Evolutionary conservation across 129 eudicot genomes (phyloP), one percentile per base, ranked within the genome.

Genomic region (Dittrichia graveolens): DNA sequence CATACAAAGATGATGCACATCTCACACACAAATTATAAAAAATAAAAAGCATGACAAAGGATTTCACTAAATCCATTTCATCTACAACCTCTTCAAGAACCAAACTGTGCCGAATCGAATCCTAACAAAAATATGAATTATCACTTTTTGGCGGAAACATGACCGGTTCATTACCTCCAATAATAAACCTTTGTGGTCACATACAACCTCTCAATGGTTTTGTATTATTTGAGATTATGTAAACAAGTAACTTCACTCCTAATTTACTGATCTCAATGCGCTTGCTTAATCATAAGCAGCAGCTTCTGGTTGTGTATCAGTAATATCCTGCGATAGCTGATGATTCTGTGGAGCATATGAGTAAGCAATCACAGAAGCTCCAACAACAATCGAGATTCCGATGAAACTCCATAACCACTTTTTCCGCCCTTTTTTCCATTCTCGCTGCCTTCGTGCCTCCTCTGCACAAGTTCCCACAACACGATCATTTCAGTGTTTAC

Each of bases 381-480:
- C 95, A 11, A 85, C 76, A n/a, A 75, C 81, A 13, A 86, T 43
- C 8, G 95, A 83, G 42, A 78, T 19, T 38, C 95, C 97, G 65
- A 91, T 16, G 61, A 84, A 83, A 58, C 95, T 72, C 95, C 97
- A 88, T 50, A 91, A 40, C 97, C 91, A 89, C 73, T 56, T 78
- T 61, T 66, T 61, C 16, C 74, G 76, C 0, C 82, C 85, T 19
- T 61, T 75, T 83, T 69, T 88, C 78, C 73, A 85, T 47, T 83
- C 77, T 82, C 85, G 76, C 37, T 67, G 85, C 73, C 84, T 85
- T 64, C 90, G 80, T 45, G 88, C 87, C 58, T 82, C 86, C 79
- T 85, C 90, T 88, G 84, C 84, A 71, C 9, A 45, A 49, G 12
- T 72, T 48, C 31, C 66, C 72, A 75, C 55, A 31, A 78, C 60